Percentiles rank a stretch among this genome's conserved stretches.
phyloP scores from a whole-genome alignment of 352 stramenopile genomes.

The Peronospora farinosa region DNA sequence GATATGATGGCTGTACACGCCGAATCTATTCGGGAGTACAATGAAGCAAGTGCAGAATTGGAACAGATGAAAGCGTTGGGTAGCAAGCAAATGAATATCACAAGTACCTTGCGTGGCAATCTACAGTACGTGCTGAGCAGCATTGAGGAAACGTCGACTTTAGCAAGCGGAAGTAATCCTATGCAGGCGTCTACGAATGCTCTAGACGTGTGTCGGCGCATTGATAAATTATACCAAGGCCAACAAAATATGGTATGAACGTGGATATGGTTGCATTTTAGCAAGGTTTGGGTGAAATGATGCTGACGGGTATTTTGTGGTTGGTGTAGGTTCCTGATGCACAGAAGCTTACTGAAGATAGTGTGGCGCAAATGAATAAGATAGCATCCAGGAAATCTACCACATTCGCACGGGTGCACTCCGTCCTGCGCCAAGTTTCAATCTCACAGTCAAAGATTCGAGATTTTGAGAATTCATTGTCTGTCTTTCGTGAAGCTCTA shows the following conservation, averaged over 20 bases:
- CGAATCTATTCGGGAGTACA: slow-evolving; percentile 37
- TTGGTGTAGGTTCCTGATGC: slow-evolving; percentile 49
- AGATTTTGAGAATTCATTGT: slow-evolving; percentile 85
- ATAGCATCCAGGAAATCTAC: slow-evolving; percentile 50
- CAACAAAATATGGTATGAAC: slow-evolving; percentile 58
- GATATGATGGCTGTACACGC: slow-evolving; percentile 42
- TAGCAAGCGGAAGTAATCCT: slow-evolving; percentile 46
- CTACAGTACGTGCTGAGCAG: slow-evolving; percentile 57
- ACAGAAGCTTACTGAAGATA: slow-evolving; percentile 56
- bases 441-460: slow-evolving; percentile 79
- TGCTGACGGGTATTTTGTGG: slow-evolving; percentile 8
- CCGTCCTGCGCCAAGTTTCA: slow-evolving; percentile 64
- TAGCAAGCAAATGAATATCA: slow-evolving; percentile 48
- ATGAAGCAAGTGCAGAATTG: slow-evolving; percentile 40
- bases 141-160: slow-evolving; percentile 57
- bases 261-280: background rate
- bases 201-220: slow-evolving; percentile 75
- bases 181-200: slow-evolving; percentile 76
- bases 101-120: slow-evolving; percentile 54
- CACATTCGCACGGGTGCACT: slow-evolving; percentile 54
- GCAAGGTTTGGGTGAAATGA: background rate
- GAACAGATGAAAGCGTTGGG: slow-evolving; percentile 47
- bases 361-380: slow-evolving; percentile 46
- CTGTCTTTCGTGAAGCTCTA: slow-evolving; percentile 73
- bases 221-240: slow-evolving; percentile 70